Conservation (phyloP, 1,284 basidiomycete species). For the Sporisorium sorghi region DNA sequence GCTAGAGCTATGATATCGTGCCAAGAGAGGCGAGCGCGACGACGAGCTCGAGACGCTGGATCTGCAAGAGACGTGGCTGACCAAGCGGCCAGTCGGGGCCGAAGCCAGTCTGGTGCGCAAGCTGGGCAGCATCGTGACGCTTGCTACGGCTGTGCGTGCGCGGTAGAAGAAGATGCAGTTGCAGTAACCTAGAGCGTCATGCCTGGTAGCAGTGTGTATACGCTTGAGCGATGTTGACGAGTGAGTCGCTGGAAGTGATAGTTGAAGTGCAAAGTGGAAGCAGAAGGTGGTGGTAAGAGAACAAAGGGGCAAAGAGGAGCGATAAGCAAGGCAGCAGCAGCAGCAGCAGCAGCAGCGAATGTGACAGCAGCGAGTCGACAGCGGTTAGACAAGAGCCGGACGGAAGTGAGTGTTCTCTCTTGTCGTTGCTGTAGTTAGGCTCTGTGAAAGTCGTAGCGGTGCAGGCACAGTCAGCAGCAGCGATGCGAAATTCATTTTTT, state of each 20-base stretch:
- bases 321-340: no score
- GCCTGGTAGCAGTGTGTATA: constrained; percentile 4
- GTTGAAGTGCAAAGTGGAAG: background rate
- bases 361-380: background rate
- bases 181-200: constrained; percentile 12
- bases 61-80: background rate
- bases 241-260: background rate
- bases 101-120: constrained; percentile 10
- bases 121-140: constrained; percentile 19
- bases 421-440: no score
- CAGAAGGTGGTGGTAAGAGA: no score
- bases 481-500: no score
- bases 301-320: no score
- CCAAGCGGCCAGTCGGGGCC: constrained; percentile 1
- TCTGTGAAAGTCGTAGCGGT: no score
- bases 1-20: background rate
- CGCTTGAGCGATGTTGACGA: background rate
- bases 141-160: constrained; percentile 1
- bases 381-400: no score
- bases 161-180: background rate
- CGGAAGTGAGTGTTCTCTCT: no score
- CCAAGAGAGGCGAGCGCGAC: background rate
- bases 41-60: background rate
- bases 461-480: constrained; percentile 3
- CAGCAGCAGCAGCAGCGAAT: no score